Percentiles rank a stretch among this genome's conserved stretches.
Evolutionary conservation across 179 eudicot species (phyloP).

Genomic region (Heliamphora pulchella): DNA sequence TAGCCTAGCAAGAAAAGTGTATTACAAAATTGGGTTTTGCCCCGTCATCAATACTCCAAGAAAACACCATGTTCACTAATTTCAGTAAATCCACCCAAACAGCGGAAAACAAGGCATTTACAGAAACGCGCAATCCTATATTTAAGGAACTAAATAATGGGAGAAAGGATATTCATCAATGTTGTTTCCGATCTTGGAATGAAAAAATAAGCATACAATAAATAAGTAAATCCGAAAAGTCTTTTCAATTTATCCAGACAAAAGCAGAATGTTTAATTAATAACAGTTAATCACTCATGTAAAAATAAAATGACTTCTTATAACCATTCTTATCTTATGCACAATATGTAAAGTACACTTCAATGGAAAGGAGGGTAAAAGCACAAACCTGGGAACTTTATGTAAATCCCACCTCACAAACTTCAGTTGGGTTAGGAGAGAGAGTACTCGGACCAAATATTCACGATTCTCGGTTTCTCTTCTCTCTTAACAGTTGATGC

Average conservation of each 20-base stretch:
- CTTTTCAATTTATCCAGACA: conserved; percentile 6
- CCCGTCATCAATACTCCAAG: not conserved
- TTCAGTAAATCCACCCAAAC: not conserved
- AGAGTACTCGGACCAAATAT: not conserved
- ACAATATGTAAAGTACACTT: conserved; percentile 9
- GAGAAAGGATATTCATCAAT: conserved; percentile 5
- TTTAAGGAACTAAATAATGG: not conserved
- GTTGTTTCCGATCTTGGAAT: not conserved
- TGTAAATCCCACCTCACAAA: not conserved
- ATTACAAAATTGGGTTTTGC: too few relatives aligned
- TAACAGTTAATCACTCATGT: conserved; percentile 5
- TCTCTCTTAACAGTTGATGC: conserved; percentile 50
- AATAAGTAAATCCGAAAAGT: not conserved
- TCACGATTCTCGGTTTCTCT: not conserved
- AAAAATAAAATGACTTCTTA: not conserved
- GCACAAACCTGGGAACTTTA: conserved; percentile 4
- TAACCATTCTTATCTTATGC: conserved; percentile 17
- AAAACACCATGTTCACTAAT: not conserved
- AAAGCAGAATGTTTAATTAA: not conserved
- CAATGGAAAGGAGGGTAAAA: not conserved
- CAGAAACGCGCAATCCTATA: not conserved
- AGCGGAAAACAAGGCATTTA: not conserved
- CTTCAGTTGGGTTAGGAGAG: not conserved
- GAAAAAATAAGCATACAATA: not conserved
- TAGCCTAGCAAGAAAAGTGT: too few relatives aligned